Conservation (phyloP, 495 filamentous ascomycete genomes). For the Chlorociboria aeruginascens region DNA sequence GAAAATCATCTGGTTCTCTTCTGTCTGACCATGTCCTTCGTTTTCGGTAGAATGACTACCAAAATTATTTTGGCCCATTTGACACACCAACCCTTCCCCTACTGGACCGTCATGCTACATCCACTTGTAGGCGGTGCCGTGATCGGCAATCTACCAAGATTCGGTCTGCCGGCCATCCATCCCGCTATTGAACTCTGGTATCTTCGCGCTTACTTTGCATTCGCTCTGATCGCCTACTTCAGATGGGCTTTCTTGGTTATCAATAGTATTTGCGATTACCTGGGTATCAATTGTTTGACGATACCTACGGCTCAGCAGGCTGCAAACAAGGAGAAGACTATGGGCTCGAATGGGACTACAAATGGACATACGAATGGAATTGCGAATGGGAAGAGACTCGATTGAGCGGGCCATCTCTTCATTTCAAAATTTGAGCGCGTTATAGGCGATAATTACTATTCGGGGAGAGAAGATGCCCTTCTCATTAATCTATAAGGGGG, state of each 20-base stretch:
- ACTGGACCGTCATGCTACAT: slow-evolving; percentile 83
- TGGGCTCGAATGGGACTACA: slow-evolving; percentile 3
- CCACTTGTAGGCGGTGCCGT: slow-evolving; percentile 78
- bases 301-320: slow-evolving; percentile 55
- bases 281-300: slow-evolving; percentile 88
- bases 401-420: slow-evolving; percentile 1
- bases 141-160: slow-evolving; percentile 65
- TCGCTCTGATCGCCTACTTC: slow-evolving; percentile 73
- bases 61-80: slow-evolving; percentile 98
- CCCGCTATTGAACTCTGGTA: slow-evolving; percentile 60
- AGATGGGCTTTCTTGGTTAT: slow-evolving; percentile 90
- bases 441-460: neutral
- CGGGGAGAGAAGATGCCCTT: neutral
- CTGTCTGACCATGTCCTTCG: slow-evolving; percentile 86
- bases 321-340: slow-evolving; percentile 19
- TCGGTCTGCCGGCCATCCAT: slow-evolving; percentile 57
- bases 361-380: slow-evolving; percentile 8
- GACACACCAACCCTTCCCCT: slow-evolving; percentile 85
- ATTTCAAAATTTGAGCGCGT: neutral
- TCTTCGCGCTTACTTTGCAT: slow-evolving; percentile 68
- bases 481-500: neutral
- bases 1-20: slow-evolving; percentile 86
- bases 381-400: slow-evolving; percentile 8
- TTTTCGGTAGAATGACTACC: slow-evolving; percentile 99
- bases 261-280: slow-evolving; percentile 77